Conservation (phyloP, 148 eudicot species). For the Fallopia convolvulus region DNA sequence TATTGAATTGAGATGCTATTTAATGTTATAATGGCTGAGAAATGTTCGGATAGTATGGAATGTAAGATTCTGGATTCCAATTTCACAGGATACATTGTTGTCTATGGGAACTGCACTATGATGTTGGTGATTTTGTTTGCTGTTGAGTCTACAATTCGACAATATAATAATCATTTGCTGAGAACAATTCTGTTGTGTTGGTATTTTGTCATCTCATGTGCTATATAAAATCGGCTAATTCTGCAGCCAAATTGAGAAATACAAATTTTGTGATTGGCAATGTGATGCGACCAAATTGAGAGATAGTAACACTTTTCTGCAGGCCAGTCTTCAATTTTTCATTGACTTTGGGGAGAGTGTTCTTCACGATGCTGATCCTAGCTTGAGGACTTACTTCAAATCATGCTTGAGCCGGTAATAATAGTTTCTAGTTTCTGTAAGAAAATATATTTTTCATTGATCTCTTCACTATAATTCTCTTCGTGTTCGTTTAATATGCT, state of each 20-base stretch:
- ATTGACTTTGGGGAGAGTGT: conserved; percentile 83
- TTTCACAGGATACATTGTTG: not conserved
- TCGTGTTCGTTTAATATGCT: not conserved
- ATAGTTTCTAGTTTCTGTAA: not conserved
- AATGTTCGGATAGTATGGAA: not conserved
- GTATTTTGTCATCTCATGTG: not conserved
- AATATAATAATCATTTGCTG: not conserved
- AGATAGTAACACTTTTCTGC: conserved; percentile 17
- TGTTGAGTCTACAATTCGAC: not conserved
- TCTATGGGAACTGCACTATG: not conserved
- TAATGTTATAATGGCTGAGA: not conserved
- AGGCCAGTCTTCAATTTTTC: conserved; percentile 95
- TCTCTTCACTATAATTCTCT: not conserved
- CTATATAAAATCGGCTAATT: not conserved
- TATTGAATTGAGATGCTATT: not conserved
- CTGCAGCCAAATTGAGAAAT: not conserved
- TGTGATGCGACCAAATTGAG: conserved; percentile 2
- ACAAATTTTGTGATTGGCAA: not conserved
- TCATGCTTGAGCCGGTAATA: conserved; percentile 88
- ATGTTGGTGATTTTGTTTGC: not conserved
- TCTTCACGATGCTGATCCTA: conserved; percentile 95
- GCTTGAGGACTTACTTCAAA: conserved; percentile 67
- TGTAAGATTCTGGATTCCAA: not conserved
- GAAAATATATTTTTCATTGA: not conserved
- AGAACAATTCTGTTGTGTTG: not conserved